A percentile compares a stretch with the other conserved stretches of the same genome.
Evolutionary conservation across 495 filamentous ascomycete genomes (phyloP).

Genomic region (Talaromyces thailandensis): DNA sequence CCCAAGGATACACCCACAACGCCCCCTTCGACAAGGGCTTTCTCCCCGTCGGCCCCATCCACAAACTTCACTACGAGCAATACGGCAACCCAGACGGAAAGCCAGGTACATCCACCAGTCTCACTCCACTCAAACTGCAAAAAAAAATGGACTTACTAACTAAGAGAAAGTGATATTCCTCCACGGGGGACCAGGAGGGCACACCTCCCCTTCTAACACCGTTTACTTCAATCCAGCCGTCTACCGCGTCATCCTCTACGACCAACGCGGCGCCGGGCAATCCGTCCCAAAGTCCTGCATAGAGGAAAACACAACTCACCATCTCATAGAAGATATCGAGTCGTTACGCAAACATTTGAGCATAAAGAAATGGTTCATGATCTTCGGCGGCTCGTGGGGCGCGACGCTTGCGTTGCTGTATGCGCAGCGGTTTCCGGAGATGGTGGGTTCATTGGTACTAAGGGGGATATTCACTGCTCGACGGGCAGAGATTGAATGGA

Average conservation of each 20-base stretch:
- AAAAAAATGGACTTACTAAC: too few species aligned
- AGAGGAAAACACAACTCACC: conserved; percentile 33
- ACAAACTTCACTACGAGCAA: conserved; percentile 34
- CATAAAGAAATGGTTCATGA: conserved; percentile 33
- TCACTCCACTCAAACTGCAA: too few species aligned
- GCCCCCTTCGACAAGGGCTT: conserved; percentile 17
- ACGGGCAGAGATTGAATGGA: conserved; percentile 22
- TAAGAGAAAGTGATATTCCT: conserved; percentile 27
- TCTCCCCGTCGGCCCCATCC: conserved; percentile 26
- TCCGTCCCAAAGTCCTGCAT: conserved; percentile 28
- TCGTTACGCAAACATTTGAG: conserved; percentile 26
- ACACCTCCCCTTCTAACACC: conserved; percentile 24
- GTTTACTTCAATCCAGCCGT: conserved; percentile 34
- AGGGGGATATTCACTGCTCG: conserved; percentile 32
- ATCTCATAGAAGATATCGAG: conserved; percentile 36
- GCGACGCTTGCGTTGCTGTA: conserved; percentile 33
- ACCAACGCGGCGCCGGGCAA: conserved; percentile 38
- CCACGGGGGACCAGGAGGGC: conserved; percentile 36
- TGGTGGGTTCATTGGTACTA: conserved; percentile 23
- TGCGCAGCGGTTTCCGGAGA: conserved; percentile 28
- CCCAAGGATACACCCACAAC: conserved; percentile 9
- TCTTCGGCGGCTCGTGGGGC: conserved; percentile 44
- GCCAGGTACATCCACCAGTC: conserved; percentile 8
- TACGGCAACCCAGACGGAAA: conserved; percentile 29
- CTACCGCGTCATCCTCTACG: conserved; percentile 35